Evolutionary conservation across 2,329 filamentous ascomycete genomes (phyloP).

Genomic region (Gnomoniopsis smithogilvyi): DNA sequence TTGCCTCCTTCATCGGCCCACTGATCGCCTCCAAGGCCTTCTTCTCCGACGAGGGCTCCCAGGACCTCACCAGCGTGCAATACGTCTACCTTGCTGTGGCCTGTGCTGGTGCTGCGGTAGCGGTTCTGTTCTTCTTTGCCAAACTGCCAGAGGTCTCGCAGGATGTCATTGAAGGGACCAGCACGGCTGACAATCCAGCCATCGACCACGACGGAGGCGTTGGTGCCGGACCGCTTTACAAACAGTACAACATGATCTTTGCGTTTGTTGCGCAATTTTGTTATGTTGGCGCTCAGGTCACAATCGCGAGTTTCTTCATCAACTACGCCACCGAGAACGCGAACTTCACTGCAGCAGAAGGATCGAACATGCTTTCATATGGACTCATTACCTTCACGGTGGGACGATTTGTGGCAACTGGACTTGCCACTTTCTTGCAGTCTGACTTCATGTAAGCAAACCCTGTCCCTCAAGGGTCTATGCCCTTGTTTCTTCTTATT

Average conservation of each 20-base stretch:
- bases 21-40: not conserved
- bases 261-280: not conserved
- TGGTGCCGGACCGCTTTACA: not conserved
- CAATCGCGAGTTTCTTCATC: not conserved
- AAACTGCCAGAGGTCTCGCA: not conserved
- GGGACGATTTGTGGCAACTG: not conserved
- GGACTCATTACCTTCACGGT: not conserved
- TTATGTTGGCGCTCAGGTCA: not conserved
- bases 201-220: not conserved
- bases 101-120: not conserved
- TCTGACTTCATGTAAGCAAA: not conserved
- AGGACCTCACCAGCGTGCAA: not conserved
- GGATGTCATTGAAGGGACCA: conserved; percentile 6
- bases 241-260: not conserved
- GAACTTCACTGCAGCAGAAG: not conserved
- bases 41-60: not conserved
- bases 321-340: not conserved
- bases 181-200: not conserved
- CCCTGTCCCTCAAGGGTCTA: no score
- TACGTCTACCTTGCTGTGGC: not conserved
- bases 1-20: not conserved
- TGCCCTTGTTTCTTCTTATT: no score
- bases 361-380: not conserved
- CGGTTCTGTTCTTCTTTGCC: not conserved
- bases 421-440: not conserved